Evolutionary conservation across 2,329 filamentous ascomycete species (phyloP).

Genomic region (Ophiocordyceps robertsii): DNA sequence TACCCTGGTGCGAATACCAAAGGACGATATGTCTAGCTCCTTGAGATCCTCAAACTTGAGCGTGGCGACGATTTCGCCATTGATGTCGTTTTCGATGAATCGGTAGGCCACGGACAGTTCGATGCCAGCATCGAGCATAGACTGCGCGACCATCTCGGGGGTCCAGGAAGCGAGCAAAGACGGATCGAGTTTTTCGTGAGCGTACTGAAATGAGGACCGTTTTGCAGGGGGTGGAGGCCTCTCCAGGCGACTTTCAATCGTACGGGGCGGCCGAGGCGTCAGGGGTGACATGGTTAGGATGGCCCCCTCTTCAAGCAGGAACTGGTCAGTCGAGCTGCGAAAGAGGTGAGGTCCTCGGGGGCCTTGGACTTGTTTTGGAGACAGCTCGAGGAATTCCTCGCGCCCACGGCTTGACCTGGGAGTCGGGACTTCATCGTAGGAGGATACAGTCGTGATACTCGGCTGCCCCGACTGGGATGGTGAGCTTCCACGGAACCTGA

Average conservation of each 20-base stretch:
- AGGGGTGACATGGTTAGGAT: constrained; percentile 60
- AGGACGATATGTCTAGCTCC: constrained; percentile 68
- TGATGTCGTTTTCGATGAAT: constrained; percentile 88
- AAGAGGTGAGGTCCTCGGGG: constrained; percentile 82
- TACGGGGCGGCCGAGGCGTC: constrained; percentile 47
- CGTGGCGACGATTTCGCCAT: constrained; percentile 74
- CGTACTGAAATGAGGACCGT: constrained; percentile 42
- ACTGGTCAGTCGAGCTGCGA: constrained; percentile 47
- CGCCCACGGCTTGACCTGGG: constrained; percentile 53
- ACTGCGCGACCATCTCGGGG: constrained; percentile 66
- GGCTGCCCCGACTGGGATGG: constrained; percentile 42
- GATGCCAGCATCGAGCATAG: constrained; percentile 75
- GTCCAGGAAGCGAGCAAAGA: constrained; percentile 52
- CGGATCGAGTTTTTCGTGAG: constrained; percentile 42
- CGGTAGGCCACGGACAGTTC: constrained; percentile 66
- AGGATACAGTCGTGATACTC: constrained; percentile 78
- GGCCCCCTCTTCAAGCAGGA: constrained; percentile 28
- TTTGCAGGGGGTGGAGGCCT: constrained; percentile 16
- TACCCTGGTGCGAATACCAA: constrained; percentile 65
- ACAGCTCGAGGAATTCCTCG: constrained; percentile 45
- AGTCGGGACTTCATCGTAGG: constrained; percentile 71
- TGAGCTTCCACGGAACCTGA: neutral
- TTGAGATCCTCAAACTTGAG: constrained; percentile 80
- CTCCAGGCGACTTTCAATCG: constrained; percentile 12
- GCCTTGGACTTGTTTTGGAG: constrained; percentile 58